Evolutionary conservation across 2,329 filamentous ascomycete genomes (phyloP), one percentile per base, ranked within the genome.

Genomic region (Didymella pomorum): DNA sequence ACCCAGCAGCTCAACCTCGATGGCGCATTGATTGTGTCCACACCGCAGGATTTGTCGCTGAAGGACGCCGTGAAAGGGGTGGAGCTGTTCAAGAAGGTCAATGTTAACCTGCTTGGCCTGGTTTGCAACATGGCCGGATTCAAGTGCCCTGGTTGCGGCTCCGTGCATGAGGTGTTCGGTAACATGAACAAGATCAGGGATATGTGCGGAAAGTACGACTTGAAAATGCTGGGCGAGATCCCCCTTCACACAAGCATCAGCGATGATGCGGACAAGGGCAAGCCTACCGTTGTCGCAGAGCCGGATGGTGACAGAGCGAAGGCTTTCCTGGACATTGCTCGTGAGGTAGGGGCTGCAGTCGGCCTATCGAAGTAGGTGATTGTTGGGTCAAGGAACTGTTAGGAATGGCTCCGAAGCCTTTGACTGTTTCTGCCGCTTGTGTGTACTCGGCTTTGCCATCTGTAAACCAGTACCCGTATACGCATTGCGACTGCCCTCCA

Each of bases 21-120:
- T 67, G 94, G 90, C 18, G 89, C 91, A 0, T 82, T 98, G 16
- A 91, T 99, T 33, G 88, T 99, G 1, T 95, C 92, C 0, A 99
- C 95, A 0, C 95, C 95, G 2, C 95, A 99, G 75, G 92, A 96
- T 50, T 86, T 99, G 26, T 92, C 94, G 1, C 86, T 97, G 2
- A 92, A 94, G 68, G 95, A 99, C 71, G 94, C 95, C 0, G 85
- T 96, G 20, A 92, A 95, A 68, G 95, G 95, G 2, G 89, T 97
- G 63, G 91, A 92, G 68, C 93, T 99, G 87, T 98, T 98, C 79
- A 87, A 88, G 68, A 94, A 92, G 70, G 91, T 96, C 68, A 82
- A 90, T 54, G 87, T 96, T 6, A 88, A 91, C 18, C 46, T 95
- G 31, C 81, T 98, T 1, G 95, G 95, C 2, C 87, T 98, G 78